Conservation (phyloP, 148 eudicot genomes). For the Silene conica region DNA sequence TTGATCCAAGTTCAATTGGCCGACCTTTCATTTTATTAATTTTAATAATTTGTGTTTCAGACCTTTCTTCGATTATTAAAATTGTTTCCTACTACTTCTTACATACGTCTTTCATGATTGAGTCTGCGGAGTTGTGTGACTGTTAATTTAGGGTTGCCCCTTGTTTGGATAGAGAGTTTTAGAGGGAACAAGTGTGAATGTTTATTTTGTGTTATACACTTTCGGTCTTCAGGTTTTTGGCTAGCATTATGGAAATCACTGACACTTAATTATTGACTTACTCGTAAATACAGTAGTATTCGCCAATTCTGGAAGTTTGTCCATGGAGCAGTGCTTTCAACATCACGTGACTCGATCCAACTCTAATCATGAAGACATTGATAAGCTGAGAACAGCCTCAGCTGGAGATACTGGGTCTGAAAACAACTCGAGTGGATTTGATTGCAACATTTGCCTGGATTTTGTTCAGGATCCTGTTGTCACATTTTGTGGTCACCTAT, state of each 20-base stretch:
- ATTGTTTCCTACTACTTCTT: too few species aligned
- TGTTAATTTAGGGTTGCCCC: too few species aligned
- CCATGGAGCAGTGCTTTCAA: slow-evolving; percentile 42
- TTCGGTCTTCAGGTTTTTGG: not conserved
- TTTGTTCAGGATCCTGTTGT: slow-evolving; percentile 73
- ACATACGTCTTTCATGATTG: too few species aligned
- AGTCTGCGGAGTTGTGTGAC: not conserved
- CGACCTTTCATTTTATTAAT: not conserved
- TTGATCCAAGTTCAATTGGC: slow-evolving; percentile 1
- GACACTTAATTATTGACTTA: not conserved
- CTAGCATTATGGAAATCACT: not conserved
- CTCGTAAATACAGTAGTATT: not conserved
- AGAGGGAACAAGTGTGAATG: not conserved
- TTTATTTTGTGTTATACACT: not conserved
- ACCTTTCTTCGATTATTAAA: not conserved
- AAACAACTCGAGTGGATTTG: slow-evolving; percentile 48
- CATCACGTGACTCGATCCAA: slow-evolving; percentile 19
- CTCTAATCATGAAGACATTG: slow-evolving; percentile 19
- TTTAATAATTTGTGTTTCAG: not conserved
- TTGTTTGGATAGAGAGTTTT: too few species aligned
- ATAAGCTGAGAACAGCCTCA: slow-evolving; percentile 30
- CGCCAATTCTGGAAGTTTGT: not conserved
- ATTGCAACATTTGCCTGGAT: slow-evolving; percentile 87
- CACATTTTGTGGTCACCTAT: slow-evolving; percentile 88
- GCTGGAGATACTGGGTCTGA: slow-evolving; percentile 27